Percentiles rank a stretch among this genome's conserved stretches.
Evolutionary conservation across 768 basidiomycete species (phyloP).

Genomic region (Gymnopilus dilepis): DNA sequence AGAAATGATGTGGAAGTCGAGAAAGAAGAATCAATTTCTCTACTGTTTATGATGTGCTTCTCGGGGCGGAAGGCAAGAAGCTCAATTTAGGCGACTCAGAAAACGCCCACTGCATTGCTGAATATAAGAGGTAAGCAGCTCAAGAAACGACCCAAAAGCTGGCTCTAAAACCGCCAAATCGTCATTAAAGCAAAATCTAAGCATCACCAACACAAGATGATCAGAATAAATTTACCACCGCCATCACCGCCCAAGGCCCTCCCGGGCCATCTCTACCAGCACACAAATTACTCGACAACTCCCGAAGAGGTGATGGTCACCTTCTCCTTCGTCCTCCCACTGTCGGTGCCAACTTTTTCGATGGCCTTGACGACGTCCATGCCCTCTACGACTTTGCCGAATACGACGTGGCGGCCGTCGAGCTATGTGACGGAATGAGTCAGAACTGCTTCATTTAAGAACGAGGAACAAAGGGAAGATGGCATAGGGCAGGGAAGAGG

Average conservation of each 20-base stretch:
- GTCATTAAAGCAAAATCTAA: too few species aligned
- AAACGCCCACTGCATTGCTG: too few species aligned
- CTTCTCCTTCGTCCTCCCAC: constrained; percentile 43
- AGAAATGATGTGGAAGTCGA: too few species aligned
- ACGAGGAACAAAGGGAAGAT: neutral
- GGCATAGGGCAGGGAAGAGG: neutral
- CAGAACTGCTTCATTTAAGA: neutral
- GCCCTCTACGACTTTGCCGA: constrained; percentile 71
- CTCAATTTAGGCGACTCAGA: too few species aligned
- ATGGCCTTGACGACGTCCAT: constrained; percentile 68
- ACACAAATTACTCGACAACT: constrained; percentile 30
- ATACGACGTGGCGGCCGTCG: constrained; percentile 72
- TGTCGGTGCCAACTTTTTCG: constrained; percentile 48
- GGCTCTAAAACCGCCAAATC: too few species aligned
- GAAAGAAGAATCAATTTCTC: too few species aligned
- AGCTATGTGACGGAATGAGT: constrained; percentile 39
- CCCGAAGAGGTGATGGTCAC: constrained; percentile 72
- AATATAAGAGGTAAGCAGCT: too few species aligned
- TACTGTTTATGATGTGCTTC: too few species aligned
- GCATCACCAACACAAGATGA: too few species aligned
- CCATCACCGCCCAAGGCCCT: neutral
- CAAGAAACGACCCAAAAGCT: too few species aligned
- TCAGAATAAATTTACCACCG: neutral
- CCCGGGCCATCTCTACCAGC: neutral
- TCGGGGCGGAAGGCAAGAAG: too few species aligned